Evolutionary conservation across 164 flowering plant species (phyloP).

Genomic region (Liquidambar formosana): DNA sequence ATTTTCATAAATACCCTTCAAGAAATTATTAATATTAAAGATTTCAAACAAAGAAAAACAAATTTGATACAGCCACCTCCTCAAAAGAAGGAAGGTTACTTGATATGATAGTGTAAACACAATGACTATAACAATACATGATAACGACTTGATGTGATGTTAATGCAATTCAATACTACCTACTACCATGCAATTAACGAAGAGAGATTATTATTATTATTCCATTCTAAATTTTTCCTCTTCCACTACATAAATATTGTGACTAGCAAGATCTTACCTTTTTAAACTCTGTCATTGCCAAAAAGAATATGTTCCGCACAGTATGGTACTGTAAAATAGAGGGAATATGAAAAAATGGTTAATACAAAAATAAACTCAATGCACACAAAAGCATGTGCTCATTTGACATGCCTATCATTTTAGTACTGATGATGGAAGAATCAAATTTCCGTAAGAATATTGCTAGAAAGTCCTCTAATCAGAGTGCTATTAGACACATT

Average conservation of each 20-base stretch:
- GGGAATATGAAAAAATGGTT: conserved; percentile 6
- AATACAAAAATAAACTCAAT: neutral
- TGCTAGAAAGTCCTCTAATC: neutral
- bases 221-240: neutral
- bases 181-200: too few species aligned
- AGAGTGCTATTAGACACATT: neutral
- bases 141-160: neutral
- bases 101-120: too few species aligned
- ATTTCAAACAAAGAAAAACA: neutral
- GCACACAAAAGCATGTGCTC: neutral
- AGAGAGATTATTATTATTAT: too few species aligned
- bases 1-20: neutral
- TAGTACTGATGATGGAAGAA: neutral
- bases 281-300: conserved; percentile 86
- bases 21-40: neutral
- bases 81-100: too few species aligned
- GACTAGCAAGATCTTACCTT: conserved; percentile 41
- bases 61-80: neutral
- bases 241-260: neutral
- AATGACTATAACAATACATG: too few species aligned
- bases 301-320: conserved; percentile 65
- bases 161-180: too few species aligned
- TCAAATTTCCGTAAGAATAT: neutral
- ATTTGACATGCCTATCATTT: too few species aligned
- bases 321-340: conserved; percentile 68